Conservation (phyloP, 2,329 filamentous ascomycete species). For the Claviceps sorghi region DNA sequence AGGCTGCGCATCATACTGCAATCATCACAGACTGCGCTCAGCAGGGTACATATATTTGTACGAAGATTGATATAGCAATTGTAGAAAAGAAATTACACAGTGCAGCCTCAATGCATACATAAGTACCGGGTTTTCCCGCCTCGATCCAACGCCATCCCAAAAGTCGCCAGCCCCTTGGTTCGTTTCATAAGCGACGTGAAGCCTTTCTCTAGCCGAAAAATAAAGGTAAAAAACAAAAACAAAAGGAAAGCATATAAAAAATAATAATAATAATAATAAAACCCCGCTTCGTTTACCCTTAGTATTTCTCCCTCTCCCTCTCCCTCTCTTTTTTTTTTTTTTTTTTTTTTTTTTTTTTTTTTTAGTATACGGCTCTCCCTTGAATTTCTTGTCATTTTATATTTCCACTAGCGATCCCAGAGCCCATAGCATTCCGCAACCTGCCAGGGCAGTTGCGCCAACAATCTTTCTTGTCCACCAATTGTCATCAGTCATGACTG, state of each 20-base stretch:
- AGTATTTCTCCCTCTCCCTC: background rate
- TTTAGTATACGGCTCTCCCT: background rate
- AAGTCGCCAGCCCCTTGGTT: background rate
- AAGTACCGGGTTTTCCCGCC: background rate
- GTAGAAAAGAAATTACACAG: background rate
- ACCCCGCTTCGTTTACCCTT: background rate
- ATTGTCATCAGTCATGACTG: constrained; percentile 48
- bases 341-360: background rate
- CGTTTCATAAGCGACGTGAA: background rate
- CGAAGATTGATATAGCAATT: background rate
- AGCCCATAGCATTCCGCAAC: constrained; percentile 45
- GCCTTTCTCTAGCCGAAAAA: background rate
- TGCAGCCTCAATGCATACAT: background rate
- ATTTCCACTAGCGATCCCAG: constrained; percentile 37
- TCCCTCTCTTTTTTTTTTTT: background rate
- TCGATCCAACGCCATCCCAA: background rate
- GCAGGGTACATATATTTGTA: background rate
- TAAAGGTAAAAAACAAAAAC: background rate
- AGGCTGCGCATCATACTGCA: background rate
- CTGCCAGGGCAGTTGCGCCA: constrained; percentile 47
- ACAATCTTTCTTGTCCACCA: constrained; percentile 53
- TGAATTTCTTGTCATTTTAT: background rate
- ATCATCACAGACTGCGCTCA: background rate
- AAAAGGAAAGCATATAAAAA: too few species aligned
- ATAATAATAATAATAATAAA: background rate